Conservation (phyloP, 73 alveolate species). For the Tetrahymena thermophila region DNA sequence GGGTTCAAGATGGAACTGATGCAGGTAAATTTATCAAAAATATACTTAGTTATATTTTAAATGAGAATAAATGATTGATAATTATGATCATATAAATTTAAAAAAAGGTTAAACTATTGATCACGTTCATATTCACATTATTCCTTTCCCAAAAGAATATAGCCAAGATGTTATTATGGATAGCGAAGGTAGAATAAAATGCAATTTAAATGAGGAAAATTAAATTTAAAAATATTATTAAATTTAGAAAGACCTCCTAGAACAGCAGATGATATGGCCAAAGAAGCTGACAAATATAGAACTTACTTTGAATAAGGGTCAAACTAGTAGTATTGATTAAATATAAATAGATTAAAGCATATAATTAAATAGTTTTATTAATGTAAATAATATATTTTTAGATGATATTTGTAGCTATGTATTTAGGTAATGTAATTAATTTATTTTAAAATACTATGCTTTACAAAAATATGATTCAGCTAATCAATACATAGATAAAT, state of each 20-base stretch:
- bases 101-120: constrained; percentile 13
- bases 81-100: no score
- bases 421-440: no score
- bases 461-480: no score
- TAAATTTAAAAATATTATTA: no score
- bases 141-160: constrained; percentile 2
- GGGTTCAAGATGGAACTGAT: constrained; percentile 30
- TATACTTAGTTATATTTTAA: no score
- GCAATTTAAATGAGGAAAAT: neutral
- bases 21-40: neutral
- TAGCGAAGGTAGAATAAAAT: constrained; percentile 1
- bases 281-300: constrained; percentile 36
- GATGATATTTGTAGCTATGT: neutral
- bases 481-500: no score
- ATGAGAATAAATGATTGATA: neutral
- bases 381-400: neutral
- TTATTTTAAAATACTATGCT: no score
- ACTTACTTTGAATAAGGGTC: constrained; percentile 34
- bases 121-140: constrained; percentile 23
- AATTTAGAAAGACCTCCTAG: neutral
- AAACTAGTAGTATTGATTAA: neutral
- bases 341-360: neutral
- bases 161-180: neutral
- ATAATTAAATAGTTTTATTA: neutral
- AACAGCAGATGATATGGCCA: constrained; percentile 21